Conservation (phyloP, 192 early-diverging fungal species). For the Rhizophagus sp. region DNA sequence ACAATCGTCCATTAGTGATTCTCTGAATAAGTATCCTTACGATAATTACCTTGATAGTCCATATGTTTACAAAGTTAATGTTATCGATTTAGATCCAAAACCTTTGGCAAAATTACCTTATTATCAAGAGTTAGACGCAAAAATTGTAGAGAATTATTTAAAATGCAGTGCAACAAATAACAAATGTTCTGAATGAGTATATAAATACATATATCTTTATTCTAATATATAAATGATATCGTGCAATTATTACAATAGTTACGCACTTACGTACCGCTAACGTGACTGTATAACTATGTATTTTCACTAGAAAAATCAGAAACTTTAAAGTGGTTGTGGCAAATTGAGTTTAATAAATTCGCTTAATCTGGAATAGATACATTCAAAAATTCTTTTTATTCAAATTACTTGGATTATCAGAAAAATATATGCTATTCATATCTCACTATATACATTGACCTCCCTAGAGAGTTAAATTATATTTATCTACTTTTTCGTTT, state of each 20-base stretch:
- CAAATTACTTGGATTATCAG: neutral
- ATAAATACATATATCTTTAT: neutral
- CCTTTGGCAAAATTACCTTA: slow-evolving; percentile 11
- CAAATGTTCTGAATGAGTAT: neutral
- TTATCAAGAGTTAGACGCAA: slow-evolving; percentile 21
- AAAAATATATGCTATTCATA: neutral
- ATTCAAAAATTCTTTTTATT: neutral
- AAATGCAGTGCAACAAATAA: neutral
- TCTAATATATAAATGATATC: no score
- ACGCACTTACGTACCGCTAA: no score
- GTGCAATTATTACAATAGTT: no score
- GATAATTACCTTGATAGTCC: neutral
- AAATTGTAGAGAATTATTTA: slow-evolving; percentile 24
- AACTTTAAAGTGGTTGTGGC: no score
- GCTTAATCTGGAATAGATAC: neutral
- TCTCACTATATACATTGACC: neutral
- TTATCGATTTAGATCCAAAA: slow-evolving; percentile 78
- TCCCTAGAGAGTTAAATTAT: neutral
- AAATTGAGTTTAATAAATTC: no score
- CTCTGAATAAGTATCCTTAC: neutral
- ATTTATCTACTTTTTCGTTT: neutral
- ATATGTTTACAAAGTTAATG: slow-evolving; percentile 50
- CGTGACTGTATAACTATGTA: neutral
- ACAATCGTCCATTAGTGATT: neutral
- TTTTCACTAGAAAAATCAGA: no score